phyloP scores from a whole-genome alignment of 2,329 filamentous ascomycete genomes.

The Lizonia empirigonia region DNA sequence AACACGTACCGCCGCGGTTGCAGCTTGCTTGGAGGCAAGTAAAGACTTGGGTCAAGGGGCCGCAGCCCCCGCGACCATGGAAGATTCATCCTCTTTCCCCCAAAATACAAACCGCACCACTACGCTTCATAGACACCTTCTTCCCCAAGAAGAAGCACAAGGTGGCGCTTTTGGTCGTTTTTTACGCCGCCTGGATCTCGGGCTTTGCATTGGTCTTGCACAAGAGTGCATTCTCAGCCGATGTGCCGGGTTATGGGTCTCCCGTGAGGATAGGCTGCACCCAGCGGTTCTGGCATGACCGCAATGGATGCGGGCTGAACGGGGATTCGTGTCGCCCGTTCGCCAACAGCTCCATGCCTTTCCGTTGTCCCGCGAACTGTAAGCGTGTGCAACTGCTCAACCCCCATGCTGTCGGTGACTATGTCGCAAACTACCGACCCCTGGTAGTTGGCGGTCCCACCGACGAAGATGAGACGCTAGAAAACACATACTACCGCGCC shows the following conservation, averaged over 20 bases:
- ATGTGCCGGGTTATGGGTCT: conserved; percentile 70
- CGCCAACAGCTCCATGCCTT: conserved; percentile 70
- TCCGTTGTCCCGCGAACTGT: conserved; percentile 77
- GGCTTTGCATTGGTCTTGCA: conserved; percentile 72
- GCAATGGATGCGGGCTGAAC: conserved; percentile 75
- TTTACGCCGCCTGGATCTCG: conserved; percentile 70
- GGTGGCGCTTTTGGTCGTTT: conserved; percentile 62
- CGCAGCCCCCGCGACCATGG: conserved; percentile 56
- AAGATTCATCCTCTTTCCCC: conserved; percentile 64
- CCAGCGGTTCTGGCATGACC: conserved; percentile 69
- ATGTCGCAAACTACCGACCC: conserved; percentile 62
- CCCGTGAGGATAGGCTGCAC: conserved; percentile 71
- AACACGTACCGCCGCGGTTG: conserved; percentile 61
- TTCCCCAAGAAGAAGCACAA: conserved; percentile 66
- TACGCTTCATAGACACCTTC: conserved; percentile 66
- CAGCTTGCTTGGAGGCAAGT: conserved; percentile 47
- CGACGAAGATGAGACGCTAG: conserved; percentile 46
- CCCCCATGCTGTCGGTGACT: conserved; percentile 74
- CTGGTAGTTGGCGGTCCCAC: conserved; percentile 62
- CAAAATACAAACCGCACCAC: conserved; percentile 68
- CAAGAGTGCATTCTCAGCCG: conserved; percentile 62
- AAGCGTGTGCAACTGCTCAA: conserved; percentile 69
- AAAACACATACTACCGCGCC: conserved; percentile 74
- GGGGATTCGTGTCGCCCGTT: conserved; percentile 79
- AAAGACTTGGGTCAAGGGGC: conserved; percentile 56